Evolutionary conservation across 2,329 filamentous ascomycete species (phyloP).

Genomic region (Stromatinia cepivora): DNA sequence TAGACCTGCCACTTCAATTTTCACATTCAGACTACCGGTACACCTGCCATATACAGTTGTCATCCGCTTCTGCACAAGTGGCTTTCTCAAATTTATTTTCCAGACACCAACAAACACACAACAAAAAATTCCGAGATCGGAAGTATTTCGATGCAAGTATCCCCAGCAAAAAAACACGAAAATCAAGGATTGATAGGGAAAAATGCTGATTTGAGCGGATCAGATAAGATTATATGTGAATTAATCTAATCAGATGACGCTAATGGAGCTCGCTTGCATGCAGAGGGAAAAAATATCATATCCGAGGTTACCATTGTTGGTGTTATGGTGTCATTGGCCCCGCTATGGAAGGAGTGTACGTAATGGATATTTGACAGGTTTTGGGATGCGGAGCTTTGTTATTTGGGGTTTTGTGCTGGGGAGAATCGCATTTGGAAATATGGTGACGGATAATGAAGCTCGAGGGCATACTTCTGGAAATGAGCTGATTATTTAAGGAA

Average conservation of each 20-base stretch:
- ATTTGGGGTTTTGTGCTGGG: too few relatives aligned
- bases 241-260: slow-evolving; percentile 21
- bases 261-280: slow-evolving; percentile 14
- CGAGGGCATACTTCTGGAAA: too few relatives aligned
- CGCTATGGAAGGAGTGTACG: slow-evolving; percentile 1
- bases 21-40: neutral
- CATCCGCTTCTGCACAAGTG: neutral
- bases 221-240: slow-evolving; percentile 14
- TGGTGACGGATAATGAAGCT: too few relatives aligned
- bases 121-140: neutral
- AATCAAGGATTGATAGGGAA: slow-evolving; percentile 2
- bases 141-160: neutral
- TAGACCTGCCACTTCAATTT: neutral
- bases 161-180: neutral
- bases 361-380: neutral
- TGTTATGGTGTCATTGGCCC: neutral
- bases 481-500: too few relatives aligned
- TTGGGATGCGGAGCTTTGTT: too few relatives aligned
- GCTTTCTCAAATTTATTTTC: neutral
- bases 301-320: neutral
- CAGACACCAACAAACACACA: neutral
- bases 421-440: neutral
- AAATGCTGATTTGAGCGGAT: slow-evolving; percentile 5
- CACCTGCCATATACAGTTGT: neutral
- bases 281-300: neutral